Conservation (phyloP, 345 rosid species). For the Sonneratia caseolaris region DNA sequence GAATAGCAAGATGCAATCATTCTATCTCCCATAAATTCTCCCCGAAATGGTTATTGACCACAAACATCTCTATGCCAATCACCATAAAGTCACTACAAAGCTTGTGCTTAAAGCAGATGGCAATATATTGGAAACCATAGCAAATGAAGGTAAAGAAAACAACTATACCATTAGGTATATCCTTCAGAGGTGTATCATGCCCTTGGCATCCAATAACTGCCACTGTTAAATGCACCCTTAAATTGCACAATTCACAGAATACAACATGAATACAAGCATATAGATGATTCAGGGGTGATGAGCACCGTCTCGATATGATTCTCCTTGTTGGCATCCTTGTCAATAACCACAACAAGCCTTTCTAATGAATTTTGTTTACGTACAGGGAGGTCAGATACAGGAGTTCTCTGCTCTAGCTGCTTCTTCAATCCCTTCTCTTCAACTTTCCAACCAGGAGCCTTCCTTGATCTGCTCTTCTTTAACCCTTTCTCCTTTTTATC, state of each 20-base stretch:
- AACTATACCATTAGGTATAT: slow-evolving; percentile 80
- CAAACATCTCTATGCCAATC: background rate
- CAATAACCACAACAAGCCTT: slow-evolving; percentile 75
- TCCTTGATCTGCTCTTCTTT: slow-evolving; percentile 34
- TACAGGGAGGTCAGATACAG: slow-evolving; percentile 68
- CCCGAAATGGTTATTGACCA: background rate
- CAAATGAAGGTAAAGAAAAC: background rate
- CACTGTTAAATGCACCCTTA: slow-evolving; percentile 6
- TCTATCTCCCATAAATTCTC: background rate
- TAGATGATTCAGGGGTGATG: background rate
- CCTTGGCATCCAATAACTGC: slow-evolving; percentile 40
- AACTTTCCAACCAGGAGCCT: slow-evolving; percentile 27
- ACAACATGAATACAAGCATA: no score
- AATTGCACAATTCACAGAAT: slow-evolving; percentile 2
- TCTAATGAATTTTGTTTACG: slow-evolving; percentile 90
- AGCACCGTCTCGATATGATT: slow-evolving; percentile 67
- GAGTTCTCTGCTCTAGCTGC: slow-evolving; percentile 46
- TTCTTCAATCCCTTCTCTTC: slow-evolving; percentile 25
- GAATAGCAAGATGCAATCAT: background rate
- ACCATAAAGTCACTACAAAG: background rate
- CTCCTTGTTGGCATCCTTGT: slow-evolving; percentile 59
- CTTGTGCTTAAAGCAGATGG: no score
- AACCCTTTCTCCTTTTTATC: slow-evolving; percentile 29
- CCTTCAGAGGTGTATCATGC: slow-evolving; percentile 71
- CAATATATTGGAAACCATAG: background rate